Percentiles rank a stretch among this genome's conserved stretches.
phyloP scores from a whole-genome alignment of 1,139 yeast genomes.

The Pichia sp. region DNA sequence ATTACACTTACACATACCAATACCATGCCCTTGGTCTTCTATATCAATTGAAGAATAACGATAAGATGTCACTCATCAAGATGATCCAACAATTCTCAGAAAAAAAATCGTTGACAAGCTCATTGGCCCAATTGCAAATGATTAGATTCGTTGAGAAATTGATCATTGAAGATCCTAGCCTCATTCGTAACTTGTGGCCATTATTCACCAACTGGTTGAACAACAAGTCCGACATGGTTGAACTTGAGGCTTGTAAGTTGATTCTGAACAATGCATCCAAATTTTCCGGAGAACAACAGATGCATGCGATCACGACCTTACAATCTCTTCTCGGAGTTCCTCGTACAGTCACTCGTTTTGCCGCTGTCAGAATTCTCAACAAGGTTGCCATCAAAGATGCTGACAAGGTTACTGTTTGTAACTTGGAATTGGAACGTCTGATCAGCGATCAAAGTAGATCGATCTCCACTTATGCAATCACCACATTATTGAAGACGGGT shows the following conservation, averaged over 20 bases:
- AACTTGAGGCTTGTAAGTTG: slow-evolving; percentile 87
- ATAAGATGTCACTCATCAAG: slow-evolving; percentile 89
- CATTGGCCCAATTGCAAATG: slow-evolving; percentile 76
- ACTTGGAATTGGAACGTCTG: slow-evolving; percentile 75
- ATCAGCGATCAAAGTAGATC: slow-evolving; percentile 87
- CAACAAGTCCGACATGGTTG: slow-evolving; percentile 85
- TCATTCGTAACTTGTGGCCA: slow-evolving; percentile 51
- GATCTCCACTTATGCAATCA: slow-evolving; percentile 97
- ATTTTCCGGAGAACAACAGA: slow-evolving; percentile 56
- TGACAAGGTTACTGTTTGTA: slow-evolving; percentile 66
- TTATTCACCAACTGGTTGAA: slow-evolving; percentile 64
- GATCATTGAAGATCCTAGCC: slow-evolving; percentile 50
- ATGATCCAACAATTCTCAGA: slow-evolving; percentile 67
- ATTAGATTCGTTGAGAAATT: slow-evolving; percentile 76
- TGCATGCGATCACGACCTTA: slow-evolving; percentile 63
- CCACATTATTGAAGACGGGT: slow-evolving; percentile 92
- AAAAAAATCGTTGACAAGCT: slow-evolving; percentile 56
- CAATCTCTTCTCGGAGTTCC: slow-evolving; percentile 82
- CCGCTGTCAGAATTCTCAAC: slow-evolving; percentile 87
- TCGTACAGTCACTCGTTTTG: slow-evolving; percentile 82
- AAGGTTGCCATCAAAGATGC: slow-evolving; percentile 79
- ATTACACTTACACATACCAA: slow-evolving; percentile 78
- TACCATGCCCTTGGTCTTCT: slow-evolving; percentile 92
- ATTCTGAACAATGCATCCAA: slow-evolving; percentile 52
- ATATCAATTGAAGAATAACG: slow-evolving; percentile 83